These are phyloP conservation scores for Babesia ovis DNA, from an alignment of 169 alveolate genomes.

Conservation along the genomic window DNA sequence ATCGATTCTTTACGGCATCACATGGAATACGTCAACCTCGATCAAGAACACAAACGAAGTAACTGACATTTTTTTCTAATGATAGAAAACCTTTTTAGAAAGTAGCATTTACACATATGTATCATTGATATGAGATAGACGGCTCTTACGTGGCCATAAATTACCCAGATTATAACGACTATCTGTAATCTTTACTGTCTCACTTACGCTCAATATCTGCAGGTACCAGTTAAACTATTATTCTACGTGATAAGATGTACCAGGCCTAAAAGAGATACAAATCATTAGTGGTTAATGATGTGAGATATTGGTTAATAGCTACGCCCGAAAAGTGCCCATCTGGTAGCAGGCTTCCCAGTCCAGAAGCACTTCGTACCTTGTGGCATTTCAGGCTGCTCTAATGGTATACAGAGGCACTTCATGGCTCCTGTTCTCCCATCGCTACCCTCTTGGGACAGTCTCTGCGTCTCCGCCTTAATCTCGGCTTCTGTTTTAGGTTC, in stretches of 20 bases:
- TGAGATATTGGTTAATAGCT: constrained; percentile 88
- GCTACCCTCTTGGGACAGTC: constrained; percentile 39
- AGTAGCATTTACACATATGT: too few species aligned
- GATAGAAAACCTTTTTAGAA: too few species aligned
- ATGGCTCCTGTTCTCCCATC: constrained; percentile 87
- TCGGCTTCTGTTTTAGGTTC: constrained; percentile 78
- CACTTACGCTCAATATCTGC: too few species aligned
- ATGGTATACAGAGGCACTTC: constrained; percentile 96
- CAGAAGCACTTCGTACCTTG: constrained; percentile 92
- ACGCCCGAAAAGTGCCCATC: constrained; percentile 92
- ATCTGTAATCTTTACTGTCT: too few species aligned
- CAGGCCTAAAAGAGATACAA: too few species aligned
- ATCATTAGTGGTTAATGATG: too few species aligned
- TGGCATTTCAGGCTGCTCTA: constrained; percentile 88
- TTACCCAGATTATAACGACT: too few species aligned
- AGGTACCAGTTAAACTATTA: too few species aligned
- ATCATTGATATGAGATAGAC: too few species aligned
- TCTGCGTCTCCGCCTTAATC: constrained; percentile 76
- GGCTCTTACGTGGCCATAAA: too few species aligned
- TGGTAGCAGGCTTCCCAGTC: constrained; percentile 93
- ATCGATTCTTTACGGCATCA: constrained; percentile 8
- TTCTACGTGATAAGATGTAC: too few species aligned
- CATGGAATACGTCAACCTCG: not conserved
- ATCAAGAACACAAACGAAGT: not conserved
- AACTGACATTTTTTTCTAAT: too few species aligned